These are phyloP conservation scores for Penicillium mononematosum DNA, from an alignment of 495 filamentous ascomycete species.

Conservation along the genomic window DNA sequence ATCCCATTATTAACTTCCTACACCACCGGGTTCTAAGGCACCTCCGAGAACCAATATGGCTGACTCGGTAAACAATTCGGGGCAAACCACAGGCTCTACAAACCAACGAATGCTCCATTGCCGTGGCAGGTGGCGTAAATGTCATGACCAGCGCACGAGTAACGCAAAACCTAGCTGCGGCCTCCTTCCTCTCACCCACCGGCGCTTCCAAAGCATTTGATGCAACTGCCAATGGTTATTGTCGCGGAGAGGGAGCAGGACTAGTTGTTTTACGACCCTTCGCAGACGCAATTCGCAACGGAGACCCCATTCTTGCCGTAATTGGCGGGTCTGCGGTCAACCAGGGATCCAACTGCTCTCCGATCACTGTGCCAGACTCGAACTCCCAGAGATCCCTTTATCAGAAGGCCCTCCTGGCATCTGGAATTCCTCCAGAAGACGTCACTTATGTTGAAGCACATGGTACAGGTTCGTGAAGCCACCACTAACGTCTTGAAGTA, in stretches of 20 bases:
- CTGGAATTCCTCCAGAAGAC: constrained; percentile 9
- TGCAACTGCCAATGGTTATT: constrained; percentile 33
- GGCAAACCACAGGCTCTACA: constrained; percentile 16
- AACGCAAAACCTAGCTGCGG: constrained; percentile 32
- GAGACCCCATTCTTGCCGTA: constrained; percentile 60
- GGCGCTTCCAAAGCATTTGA: constrained; percentile 65
- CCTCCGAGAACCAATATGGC: background rate
- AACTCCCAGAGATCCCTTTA: constrained; percentile 35
- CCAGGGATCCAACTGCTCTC: constrained; percentile 58
- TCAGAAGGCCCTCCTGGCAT: constrained; percentile 10
- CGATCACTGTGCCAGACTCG: constrained; percentile 57
- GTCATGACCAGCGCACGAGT: constrained; percentile 32
- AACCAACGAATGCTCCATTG: constrained; percentile 27
- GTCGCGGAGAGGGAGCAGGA: constrained; percentile 35
- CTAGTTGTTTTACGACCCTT: constrained; percentile 53
- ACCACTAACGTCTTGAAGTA: too few relatives aligned
- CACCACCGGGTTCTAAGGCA: background rate
- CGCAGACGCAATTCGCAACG: constrained; percentile 56
- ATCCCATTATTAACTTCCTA: background rate
- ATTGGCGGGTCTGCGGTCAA: constrained; percentile 60
- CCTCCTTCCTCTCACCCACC: constrained; percentile 40
- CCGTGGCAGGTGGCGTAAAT: constrained; percentile 38
- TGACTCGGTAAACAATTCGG: background rate
- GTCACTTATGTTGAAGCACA: constrained; percentile 38
- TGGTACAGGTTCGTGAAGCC: constrained; percentile 28